These are phyloP conservation scores for Cyberlindnera bimundalis DNA, from an alignment of 805 yeast genomes.

Conservation along the genomic window DNA sequence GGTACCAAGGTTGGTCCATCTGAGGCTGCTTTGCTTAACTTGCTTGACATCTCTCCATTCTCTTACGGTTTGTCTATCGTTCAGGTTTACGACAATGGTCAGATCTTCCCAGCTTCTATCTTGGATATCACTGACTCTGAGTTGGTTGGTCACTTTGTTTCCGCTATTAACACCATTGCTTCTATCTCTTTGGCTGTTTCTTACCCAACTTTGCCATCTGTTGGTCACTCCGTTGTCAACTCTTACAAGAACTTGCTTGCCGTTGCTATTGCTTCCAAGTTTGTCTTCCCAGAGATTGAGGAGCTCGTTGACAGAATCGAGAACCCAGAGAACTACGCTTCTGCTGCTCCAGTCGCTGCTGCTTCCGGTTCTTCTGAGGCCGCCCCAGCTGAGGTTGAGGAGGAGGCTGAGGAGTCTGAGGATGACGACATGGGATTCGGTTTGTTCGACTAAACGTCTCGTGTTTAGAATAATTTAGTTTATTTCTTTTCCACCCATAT, in stretches of 20 bases:
- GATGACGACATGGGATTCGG: constrained; percentile 97
- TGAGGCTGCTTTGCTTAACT: constrained; percentile 97
- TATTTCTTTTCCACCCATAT: neutral
- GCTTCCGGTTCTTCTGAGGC: constrained; percentile 74
- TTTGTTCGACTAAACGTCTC: constrained; percentile 81
- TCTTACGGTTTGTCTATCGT: constrained; percentile 96
- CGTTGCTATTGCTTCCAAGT: constrained; percentile 96
- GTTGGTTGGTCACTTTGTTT: constrained; percentile 85
- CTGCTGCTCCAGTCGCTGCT: constrained; percentile 97
- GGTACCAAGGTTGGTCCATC: constrained; percentile 95
- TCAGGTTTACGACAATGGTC: constrained; percentile 98
- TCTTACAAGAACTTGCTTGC: constrained; percentile 98
- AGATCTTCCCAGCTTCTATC: constrained; percentile 93
- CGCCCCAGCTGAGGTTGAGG: constrained; percentile 72
- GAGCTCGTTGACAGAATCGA: constrained; percentile 99
- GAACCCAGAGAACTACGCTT: constrained; percentile 99
- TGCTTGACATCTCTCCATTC: constrained; percentile 99
- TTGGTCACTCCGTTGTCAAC: constrained; percentile 98
- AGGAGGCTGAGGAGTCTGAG: constrained; percentile 58
- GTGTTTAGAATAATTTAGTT: constrained; percentile 14
- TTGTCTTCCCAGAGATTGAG: constrained; percentile 99
- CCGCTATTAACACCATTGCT: constrained; percentile 92
- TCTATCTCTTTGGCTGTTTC: constrained; percentile 95
- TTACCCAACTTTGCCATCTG: constrained; percentile 99
- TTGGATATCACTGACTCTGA: constrained; percentile 98